phyloP scores from a whole-genome alignment of 2,329 filamentous ascomycete species.

The Pochonia chlamydosporia region DNA sequence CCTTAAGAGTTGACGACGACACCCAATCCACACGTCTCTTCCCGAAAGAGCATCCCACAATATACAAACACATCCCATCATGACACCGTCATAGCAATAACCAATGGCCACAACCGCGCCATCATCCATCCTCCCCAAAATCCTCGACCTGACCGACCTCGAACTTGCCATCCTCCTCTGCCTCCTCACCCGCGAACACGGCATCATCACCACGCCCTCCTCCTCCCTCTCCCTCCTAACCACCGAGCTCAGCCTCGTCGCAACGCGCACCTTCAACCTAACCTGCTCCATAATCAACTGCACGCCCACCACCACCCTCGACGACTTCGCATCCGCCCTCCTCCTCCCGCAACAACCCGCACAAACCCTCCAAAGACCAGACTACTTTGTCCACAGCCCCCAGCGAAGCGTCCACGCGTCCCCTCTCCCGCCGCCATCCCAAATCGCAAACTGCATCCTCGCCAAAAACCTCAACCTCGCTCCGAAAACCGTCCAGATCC shows the following conservation, averaged over 20 bases:
- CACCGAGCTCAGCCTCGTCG: constrained; percentile 68
- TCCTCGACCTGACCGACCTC: constrained; percentile 77
- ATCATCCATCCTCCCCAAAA: constrained; percentile 50
- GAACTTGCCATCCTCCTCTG: constrained; percentile 82
- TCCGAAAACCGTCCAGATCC: constrained; percentile 72
- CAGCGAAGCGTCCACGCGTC: constrained; percentile 15
- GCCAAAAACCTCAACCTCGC: constrained; percentile 74
- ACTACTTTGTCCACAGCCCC: constrained; percentile 23
- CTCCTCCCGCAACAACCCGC: constrained; percentile 35
- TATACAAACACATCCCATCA: too few species aligned
- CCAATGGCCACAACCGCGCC: constrained; percentile 1
- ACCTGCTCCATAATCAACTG: constrained; percentile 67
- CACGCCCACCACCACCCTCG: constrained; percentile 65
- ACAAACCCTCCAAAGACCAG: constrained; percentile 18
- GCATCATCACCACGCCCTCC: constrained; percentile 70
- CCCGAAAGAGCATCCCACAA: too few species aligned
- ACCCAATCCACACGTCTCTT: too few species aligned
- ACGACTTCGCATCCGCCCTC: constrained; percentile 72
- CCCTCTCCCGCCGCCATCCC: constrained; percentile 20
- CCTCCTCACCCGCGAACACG: constrained; percentile 77
- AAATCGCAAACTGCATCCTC: constrained; percentile 77
- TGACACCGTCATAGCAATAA: not conserved
- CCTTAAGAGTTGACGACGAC: too few species aligned
- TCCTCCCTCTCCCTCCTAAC: constrained; percentile 61
- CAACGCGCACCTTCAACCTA: constrained; percentile 66